phyloP scores from a whole-genome alignment of 441 rosid genomes.

The Syzygium syzygioides region DNA sequence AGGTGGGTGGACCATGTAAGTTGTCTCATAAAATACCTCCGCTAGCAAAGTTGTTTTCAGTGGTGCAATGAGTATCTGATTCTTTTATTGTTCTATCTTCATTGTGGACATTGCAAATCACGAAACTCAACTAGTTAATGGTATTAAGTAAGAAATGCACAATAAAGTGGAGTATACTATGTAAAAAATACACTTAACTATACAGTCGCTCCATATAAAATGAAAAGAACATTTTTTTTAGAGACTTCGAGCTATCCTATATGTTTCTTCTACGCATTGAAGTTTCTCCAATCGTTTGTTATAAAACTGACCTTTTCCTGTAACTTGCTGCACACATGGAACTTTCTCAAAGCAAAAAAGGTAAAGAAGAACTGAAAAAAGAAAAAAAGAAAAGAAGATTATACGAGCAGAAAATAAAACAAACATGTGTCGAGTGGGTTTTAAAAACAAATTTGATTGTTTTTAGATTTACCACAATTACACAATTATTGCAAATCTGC shows the following conservation, averaged over 20 bases:
- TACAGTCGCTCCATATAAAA: neutral
- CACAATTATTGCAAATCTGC: neutral
- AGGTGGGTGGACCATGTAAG: neutral
- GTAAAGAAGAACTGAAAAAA: neutral
- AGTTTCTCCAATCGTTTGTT: neutral
- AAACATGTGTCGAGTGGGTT: neutral
- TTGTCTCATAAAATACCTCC: no score
- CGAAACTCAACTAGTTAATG: neutral
- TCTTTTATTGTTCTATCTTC: neutral
- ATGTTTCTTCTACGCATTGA: neutral
- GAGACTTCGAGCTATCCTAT: neutral
- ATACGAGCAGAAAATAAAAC: neutral
- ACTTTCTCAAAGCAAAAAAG: neutral
- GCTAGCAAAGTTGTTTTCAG: neutral
- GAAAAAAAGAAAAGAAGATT: accelerated
- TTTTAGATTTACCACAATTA: neutral
- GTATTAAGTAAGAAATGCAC: neutral
- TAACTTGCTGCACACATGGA: neutral
- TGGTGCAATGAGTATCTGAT: neutral
- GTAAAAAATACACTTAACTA: neutral
- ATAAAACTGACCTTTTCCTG: neutral
- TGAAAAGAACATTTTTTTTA: neutral
- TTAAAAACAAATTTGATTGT: neutral
- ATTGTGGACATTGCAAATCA: neutral
- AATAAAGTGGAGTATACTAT: neutral